Conservation (phyloP, 2,329 filamentous ascomycete species). For the Harringtonia lauricola region DNA sequence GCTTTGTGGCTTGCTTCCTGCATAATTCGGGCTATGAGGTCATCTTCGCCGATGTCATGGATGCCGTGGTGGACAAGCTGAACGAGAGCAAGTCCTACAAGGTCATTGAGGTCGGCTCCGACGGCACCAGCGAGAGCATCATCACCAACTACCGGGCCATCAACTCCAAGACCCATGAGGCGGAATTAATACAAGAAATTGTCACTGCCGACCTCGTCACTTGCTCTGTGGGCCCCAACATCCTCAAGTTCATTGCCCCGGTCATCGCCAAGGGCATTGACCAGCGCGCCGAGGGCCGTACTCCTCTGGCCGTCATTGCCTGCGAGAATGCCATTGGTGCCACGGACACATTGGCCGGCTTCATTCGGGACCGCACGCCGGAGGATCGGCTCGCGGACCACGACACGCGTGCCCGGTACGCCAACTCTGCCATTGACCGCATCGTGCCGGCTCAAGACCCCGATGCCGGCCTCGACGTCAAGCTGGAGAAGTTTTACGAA, state of each 20-base stretch:
- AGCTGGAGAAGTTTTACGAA: slow-evolving; percentile 97
- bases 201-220: slow-evolving; percentile 82
- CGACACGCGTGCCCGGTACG: slow-evolving; percentile 69
- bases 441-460: slow-evolving; percentile 88
- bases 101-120: slow-evolving; percentile 83
- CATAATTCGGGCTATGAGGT: slow-evolving; percentile 94
- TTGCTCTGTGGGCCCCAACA: slow-evolving; percentile 91
- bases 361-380: slow-evolving; percentile 70
- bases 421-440: slow-evolving; percentile 96
- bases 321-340: slow-evolving; percentile 97
- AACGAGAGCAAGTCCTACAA: slow-evolving; percentile 70
- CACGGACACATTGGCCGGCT: slow-evolving; percentile 73
- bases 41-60: slow-evolving; percentile 90
- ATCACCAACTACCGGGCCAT: slow-evolving; percentile 96
- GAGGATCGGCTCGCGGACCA: slow-evolving; percentile 56
- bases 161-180: slow-evolving; percentile 82
- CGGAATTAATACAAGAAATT: slow-evolving; percentile 74
- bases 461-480: slow-evolving; percentile 75
- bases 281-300: slow-evolving; percentile 50
- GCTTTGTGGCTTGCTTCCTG: slow-evolving; percentile 84
- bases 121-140: slow-evolving; percentile 67
- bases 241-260: slow-evolving; percentile 92
- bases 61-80: slow-evolving; percentile 67
- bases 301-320: slow-evolving; percentile 82
- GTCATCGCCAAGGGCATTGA: slow-evolving; percentile 93